Percentiles rank a stretch among this genome's conserved stretches.
Conservation (phyloP, 257 asterid genomes). For the Solanum ossicruentum region DNA sequence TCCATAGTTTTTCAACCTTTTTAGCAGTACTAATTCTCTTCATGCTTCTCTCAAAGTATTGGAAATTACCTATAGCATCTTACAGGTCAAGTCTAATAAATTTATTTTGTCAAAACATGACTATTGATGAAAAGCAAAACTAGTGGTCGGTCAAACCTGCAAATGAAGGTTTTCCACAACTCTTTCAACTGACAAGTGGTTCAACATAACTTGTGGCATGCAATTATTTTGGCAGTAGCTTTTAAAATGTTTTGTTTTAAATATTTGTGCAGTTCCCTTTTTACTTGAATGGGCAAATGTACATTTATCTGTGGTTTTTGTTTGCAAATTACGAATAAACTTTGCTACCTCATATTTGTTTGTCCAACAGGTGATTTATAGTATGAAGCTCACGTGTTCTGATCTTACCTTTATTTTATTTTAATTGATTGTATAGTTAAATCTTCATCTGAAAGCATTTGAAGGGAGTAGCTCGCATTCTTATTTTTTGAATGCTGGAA, state of each 20-base stretch:
- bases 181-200: neutral
- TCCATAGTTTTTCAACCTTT: neutral
- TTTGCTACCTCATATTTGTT: neutral
- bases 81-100: neutral
- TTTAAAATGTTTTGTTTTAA: neutral
- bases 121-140: neutral
- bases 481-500: conserved; percentile 1
- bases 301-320: neutral
- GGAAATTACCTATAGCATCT: neutral
- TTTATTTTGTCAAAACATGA: neutral
- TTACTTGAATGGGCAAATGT: neutral
- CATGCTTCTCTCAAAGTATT: neutral
- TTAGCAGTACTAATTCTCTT: neutral
- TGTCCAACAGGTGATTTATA: neutral
- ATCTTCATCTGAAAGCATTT: neutral
- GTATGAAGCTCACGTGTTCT: neutral
- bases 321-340: neutral
- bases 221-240: neutral
- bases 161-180: neutral
- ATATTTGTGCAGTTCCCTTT: neutral
- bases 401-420: neutral
- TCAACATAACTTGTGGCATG: neutral
- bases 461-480: neutral
- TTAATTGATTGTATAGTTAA: neutral
- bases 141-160: neutral